A percentile compares a stretch with the other conserved stretches of the same genome.
Conservation (phyloP, 352 stramenopile species). For the Blastocystis sp. region DNA sequence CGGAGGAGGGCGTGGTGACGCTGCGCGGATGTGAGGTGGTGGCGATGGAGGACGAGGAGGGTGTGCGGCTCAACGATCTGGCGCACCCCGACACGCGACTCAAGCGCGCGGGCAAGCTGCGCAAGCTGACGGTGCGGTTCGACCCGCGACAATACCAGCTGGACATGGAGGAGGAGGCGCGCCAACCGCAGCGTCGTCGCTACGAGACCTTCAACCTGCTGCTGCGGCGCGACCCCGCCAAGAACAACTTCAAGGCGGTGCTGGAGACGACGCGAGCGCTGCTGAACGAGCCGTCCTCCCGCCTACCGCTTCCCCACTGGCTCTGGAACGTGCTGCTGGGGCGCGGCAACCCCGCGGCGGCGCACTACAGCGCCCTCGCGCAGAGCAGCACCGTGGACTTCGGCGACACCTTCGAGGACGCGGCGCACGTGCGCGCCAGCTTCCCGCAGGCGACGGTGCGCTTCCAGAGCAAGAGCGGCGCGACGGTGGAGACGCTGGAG, state of each 20-base stretch:
- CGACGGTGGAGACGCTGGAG: not conserved
- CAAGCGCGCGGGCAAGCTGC: slow-evolving; percentile 75
- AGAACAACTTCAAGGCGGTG: slow-evolving; percentile 92
- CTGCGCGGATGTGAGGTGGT: slow-evolving; percentile 82
- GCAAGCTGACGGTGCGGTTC: slow-evolving; percentile 84
- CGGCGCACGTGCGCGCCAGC: slow-evolving; percentile 75
- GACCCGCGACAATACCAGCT: slow-evolving; percentile 88
- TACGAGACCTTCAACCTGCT: slow-evolving; percentile 72
- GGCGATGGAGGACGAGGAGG: slow-evolving; percentile 69
- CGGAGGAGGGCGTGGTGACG: slow-evolving; percentile 76
- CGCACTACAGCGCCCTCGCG: slow-evolving; percentile 75
- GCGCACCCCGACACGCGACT: slow-evolving; percentile 28
- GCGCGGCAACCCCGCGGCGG: slow-evolving; percentile 83
- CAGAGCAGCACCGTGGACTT: slow-evolving; percentile 76
- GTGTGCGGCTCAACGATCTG: slow-evolving; percentile 80
- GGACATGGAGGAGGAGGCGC: slow-evolving; percentile 77
- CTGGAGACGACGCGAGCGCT: slow-evolving; percentile 85
- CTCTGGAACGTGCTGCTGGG: slow-evolving; percentile 89
- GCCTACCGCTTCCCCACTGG: slow-evolving; percentile 82
- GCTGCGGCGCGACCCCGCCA: slow-evolving; percentile 66
- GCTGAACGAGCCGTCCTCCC: slow-evolving; percentile 71
- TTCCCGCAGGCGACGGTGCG: slow-evolving; percentile 72
- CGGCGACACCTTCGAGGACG: slow-evolving; percentile 80
- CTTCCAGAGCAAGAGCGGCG: slow-evolving; percentile 4
- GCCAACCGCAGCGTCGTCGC: too few relatives aligned